Evolutionary conservation across 768 basidiomycete species (phyloP).

Genomic region (Leccinum subgranulosum): DNA sequence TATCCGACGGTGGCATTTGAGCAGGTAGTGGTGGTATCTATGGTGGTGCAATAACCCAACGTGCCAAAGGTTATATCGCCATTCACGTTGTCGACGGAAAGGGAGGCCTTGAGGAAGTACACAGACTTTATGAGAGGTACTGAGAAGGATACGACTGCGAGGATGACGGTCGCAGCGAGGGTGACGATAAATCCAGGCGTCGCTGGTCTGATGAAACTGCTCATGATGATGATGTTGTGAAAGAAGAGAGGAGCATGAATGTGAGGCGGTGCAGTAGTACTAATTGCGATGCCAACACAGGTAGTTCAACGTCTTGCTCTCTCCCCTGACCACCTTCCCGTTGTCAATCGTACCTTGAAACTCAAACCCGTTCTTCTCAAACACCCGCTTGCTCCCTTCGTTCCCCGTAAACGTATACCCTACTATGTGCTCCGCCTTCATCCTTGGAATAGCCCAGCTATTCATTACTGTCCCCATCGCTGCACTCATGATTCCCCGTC

Average conservation of each 20-base stretch:
- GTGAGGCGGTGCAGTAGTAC: slow-evolving; percentile 14
- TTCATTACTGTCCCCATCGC: slow-evolving; percentile 52
- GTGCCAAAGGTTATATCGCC: slow-evolving; percentile 84
- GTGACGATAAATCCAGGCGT: slow-evolving; percentile 89
- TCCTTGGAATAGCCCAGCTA: slow-evolving; percentile 62
- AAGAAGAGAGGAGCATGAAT: background rate
- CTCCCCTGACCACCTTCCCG: slow-evolving; percentile 37
- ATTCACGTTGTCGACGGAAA: slow-evolving; percentile 42
- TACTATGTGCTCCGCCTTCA: slow-evolving; percentile 50
- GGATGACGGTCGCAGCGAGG: slow-evolving; percentile 69
- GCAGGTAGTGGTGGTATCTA: slow-evolving; percentile 60
- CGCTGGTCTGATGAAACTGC: slow-evolving; percentile 69
- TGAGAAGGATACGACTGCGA: slow-evolving; percentile 86
- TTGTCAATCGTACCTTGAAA: slow-evolving; percentile 38
- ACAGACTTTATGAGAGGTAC: slow-evolving; percentile 88
- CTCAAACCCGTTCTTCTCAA: slow-evolving; percentile 63
- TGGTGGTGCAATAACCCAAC: slow-evolving; percentile 79
- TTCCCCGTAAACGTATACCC: slow-evolving; percentile 51
- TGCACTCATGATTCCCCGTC: slow-evolving; percentile 72
- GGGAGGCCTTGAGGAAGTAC: slow-evolving; percentile 80
- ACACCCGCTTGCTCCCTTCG: slow-evolving; percentile 57
- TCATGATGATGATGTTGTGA: slow-evolving; percentile 55
- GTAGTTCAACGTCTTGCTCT: slow-evolving; percentile 33
- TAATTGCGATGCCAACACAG: slow-evolving; percentile 32
- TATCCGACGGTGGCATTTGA: slow-evolving; percentile 84